Base-by-base conservation (phyloP, 176 grass and related monocot genomes). In the Paspalum vaginatum region DNA sequence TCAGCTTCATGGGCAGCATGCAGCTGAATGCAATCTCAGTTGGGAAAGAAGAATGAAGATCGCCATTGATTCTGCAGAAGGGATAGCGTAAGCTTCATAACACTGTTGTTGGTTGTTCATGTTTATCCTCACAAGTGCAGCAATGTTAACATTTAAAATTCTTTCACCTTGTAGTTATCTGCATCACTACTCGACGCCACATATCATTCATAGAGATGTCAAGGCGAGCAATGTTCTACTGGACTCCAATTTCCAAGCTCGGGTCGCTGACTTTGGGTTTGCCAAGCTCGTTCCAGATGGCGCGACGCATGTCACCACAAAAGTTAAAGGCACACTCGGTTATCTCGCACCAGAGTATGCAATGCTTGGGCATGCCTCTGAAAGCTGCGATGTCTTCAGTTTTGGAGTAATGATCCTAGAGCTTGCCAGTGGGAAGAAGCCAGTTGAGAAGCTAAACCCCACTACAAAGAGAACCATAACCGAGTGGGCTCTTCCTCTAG, bases 311-410 rank as follows among this genome's bases (percentile, higher is more conserved):
- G 94, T 97, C 40, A 97, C 94, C 18, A 97, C 94, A 37, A 97
- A 81, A 65, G 94, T 97, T 61, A 94, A 97, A 86, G 94, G 94
- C n/a, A 97, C 94, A 4, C 87, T 97, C 0, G 94, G 94, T 18
- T 97, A 97, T 68, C 91, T 97, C 8, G 94, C 94, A 71, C 94
- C 94, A 0, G 94, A 97, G 80, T 97, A 97, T 24, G 94, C 94
- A 3, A 97, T 97, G 94, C 72, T 97, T 6, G 94, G 94, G 9
- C 90, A 97, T 80, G 94, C 87, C 73, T 86, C 82, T 43, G 94
- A 94, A 87, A 92, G 91, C 67, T 97, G 94, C 0, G 94, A 97
- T 0, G 85, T 97, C 48, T 97, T 88, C 63, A 97, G 94, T 75
- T 94, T 94, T 0, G 94, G 94, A 44, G 78, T 97, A 22, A 72